Evolutionary conservation across 352 stramenopile genomes (phyloP), one percentile per base, ranked within the genome.

Genomic region (Pythium oligandrum): DNA sequence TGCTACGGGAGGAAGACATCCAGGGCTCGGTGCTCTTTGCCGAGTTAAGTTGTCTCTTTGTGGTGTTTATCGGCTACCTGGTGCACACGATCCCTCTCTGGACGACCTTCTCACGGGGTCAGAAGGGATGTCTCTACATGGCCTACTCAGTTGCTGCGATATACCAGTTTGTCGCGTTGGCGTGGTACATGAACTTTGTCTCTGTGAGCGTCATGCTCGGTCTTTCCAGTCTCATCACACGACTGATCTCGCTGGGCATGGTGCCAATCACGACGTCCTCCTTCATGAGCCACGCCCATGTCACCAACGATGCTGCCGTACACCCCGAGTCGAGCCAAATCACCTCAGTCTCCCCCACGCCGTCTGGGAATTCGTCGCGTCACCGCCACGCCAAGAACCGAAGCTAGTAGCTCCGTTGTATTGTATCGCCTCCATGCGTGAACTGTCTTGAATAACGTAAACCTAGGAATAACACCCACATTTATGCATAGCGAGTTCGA

Each of bases 221-320:
- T 0, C 58, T 85, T 12, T 88, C 77, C 3, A 85, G 77, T 33
- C 68, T 85, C 49, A 84, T 88, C 57, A 85, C 74, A 32, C 52
- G 74, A n/a, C 79, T 79, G 55, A 83, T 83, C 55, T 85, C 76
- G 40, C 62, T 87, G 35, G 76, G 76, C n/a, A 87, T 87, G 73
- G 68, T 87, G 51, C 76, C 73, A 7, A 80, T 87, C 61, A 85
- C 76, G n/a, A 85, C 76, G 36, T 82, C 70, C 6, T 85, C 73
- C 12, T 87, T 85, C 55, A 26, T 26, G 17, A 26, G 17, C 17
- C 17, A 26, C 17, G 17, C 17, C 17, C 17, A 26, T 26, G 17
- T 26, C 17, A 26, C 17, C 17, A 26, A 26, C 17, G 17, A 26
- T 26, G 17, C 17, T 26, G 17, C 17, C 17, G 17, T 26, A 26